A percentile compares a stretch with the other conserved stretches of the same genome.
Conservation (phyloP, 805 yeast genomes). For the Schwanniomyces yamadae region DNA sequence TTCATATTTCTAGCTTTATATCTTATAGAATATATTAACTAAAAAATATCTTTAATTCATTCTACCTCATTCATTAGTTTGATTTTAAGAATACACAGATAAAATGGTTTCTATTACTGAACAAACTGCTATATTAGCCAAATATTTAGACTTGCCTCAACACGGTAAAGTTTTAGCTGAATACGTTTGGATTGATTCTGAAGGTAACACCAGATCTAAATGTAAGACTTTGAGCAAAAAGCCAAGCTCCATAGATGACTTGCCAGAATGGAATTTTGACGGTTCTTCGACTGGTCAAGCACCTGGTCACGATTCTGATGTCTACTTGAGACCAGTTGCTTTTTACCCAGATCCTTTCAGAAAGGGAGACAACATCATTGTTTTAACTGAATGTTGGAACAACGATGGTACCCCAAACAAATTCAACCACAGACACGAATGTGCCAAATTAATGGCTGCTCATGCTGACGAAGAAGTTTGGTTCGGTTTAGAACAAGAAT, state of each 20-base stretch:
- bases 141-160: slow-evolving; percentile 83
- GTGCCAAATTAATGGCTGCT: slow-evolving; percentile 91
- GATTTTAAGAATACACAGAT: not conserved
- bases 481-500: slow-evolving; percentile 99
- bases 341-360: slow-evolving; percentile 96
- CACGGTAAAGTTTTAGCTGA: slow-evolving; percentile 88
- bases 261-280: slow-evolving; percentile 99
- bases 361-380: slow-evolving; percentile 95
- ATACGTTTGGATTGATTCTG: slow-evolving; percentile 96
- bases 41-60: not conserved
- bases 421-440: slow-evolving; percentile 96
- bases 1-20: slow-evolving; percentile 1
- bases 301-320: slow-evolving; percentile 95
- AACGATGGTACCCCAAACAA: slow-evolving; percentile 99
- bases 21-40: not conserved
- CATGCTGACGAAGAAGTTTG: slow-evolving; percentile 82
- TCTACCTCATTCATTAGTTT: slow-evolving; percentile 1
- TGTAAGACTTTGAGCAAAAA: slow-evolving; percentile 78
- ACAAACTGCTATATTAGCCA: slow-evolving; percentile 78
- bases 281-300: slow-evolving; percentile 99
- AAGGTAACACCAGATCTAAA: slow-evolving; percentile 89
- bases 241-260: slow-evolving; percentile 73
- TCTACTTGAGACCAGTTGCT: slow-evolving; percentile 93
- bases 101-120: slow-evolving; percentile 35
- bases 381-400: slow-evolving; percentile 95